A percentile compares a stretch with the other conserved stretches of the same genome.
phyloP scores from a whole-genome alignment of 495 filamentous ascomycete species.

The Cladorrhinum samala region DNA sequence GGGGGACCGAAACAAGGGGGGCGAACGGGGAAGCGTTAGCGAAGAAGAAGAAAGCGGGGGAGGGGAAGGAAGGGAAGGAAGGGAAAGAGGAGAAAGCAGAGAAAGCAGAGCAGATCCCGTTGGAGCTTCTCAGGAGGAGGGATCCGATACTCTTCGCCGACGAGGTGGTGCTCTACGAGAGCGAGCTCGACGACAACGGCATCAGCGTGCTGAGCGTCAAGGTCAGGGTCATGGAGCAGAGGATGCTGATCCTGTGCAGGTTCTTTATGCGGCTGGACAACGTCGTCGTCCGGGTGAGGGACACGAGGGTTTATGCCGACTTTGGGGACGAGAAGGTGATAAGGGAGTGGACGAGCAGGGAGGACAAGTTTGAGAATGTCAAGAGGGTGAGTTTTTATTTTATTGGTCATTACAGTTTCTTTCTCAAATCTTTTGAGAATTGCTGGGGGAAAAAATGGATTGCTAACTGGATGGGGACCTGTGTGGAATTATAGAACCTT shows the following conservation, averaged over 20 bases:
- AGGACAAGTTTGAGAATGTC: constrained; percentile 71
- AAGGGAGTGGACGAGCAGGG: constrained; percentile 79
- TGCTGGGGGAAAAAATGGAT: neutral
- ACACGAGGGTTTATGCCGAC: constrained; percentile 89
- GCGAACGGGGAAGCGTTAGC: neutral
- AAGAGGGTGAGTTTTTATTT: constrained; percentile 52
- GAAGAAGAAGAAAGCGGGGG: neutral
- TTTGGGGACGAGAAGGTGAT: constrained; percentile 77
- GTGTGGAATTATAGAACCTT: constrained; percentile 52
- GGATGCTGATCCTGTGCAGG: constrained; percentile 76
- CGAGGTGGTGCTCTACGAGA: constrained; percentile 91
- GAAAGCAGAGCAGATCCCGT: constrained; percentile 63
- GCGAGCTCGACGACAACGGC: constrained; percentile 95
- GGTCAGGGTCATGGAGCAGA: constrained; percentile 80
- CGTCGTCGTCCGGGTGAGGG: constrained; percentile 77
- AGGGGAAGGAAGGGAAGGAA: too few species aligned
- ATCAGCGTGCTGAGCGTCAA: constrained; percentile 84
- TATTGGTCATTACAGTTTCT: constrained; percentile 1
- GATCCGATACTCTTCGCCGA: constrained; percentile 96
- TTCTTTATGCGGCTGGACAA: constrained; percentile 92
- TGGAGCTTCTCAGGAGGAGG: constrained; percentile 68
- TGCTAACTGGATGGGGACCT: constrained; percentile 7
- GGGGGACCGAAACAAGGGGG: constrained; percentile 49
- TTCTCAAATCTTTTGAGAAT: neutral
- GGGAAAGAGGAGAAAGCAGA: too few species aligned